Evolutionary conservation across 192 early-diverging fungal species (phyloP).

Genomic region (Linnemannia hyalina): DNA sequence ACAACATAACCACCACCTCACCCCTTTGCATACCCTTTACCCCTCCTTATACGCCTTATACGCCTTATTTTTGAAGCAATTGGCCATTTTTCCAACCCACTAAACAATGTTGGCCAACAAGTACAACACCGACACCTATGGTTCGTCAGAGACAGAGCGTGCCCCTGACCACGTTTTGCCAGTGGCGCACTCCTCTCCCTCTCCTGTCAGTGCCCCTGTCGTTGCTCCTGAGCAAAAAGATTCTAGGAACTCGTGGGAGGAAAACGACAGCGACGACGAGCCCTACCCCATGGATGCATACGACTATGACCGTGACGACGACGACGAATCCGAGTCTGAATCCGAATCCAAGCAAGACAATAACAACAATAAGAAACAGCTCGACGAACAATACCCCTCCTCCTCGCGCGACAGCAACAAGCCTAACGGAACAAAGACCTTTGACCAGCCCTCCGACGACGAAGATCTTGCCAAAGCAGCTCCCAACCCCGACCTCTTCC

Average conservation of each 20-base stretch:
- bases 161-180: constrained; percentile 10
- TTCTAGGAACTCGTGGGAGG: constrained; percentile 42
- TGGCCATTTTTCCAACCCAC: background rate
- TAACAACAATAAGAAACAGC: background rate
- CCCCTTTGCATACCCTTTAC: background rate
- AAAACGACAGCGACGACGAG: constrained; percentile 42
- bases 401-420: background rate
- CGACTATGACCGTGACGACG: constrained; percentile 22
- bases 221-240: constrained; percentile 20
- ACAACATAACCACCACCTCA: background rate
- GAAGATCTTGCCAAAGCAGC: constrained; percentile 7
- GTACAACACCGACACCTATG: constrained; percentile 18
- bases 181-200: background rate
- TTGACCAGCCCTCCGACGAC: constrained; percentile 29
- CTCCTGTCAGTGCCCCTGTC: background rate
- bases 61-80: no score
- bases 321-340: constrained; percentile 15
- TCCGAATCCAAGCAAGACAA: constrained; percentile 11
- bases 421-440: background rate
- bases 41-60: background rate
- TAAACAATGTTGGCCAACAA: constrained; percentile 45
- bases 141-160: constrained; percentile 17
- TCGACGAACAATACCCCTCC: background rate
- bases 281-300: constrained; percentile 34
- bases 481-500: constrained; percentile 33